Conservation (phyloP, 2,329 filamentous ascomycete species). For the Xylaria sp. region DNA sequence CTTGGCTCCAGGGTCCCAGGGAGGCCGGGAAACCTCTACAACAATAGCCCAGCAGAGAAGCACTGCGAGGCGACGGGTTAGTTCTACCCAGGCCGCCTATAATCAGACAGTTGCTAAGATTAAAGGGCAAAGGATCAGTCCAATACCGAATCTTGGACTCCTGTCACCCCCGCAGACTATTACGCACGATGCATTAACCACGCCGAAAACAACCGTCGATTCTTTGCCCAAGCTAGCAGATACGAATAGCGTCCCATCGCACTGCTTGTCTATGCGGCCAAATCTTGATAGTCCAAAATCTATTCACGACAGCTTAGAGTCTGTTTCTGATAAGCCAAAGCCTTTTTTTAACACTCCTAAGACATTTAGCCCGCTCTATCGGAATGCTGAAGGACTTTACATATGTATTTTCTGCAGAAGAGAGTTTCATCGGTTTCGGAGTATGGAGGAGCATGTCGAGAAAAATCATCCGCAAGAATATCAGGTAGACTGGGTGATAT, state of each 20-base stretch:
- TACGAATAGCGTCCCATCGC: background rate
- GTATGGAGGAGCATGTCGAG: background rate
- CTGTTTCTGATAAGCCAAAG: background rate
- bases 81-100: background rate
- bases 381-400: background rate
- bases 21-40: background rate
- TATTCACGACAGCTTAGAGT: background rate
- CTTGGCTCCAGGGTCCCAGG: background rate
- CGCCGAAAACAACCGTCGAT: background rate
- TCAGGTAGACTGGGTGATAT: background rate
- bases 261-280: background rate
- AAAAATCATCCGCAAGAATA: background rate
- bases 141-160: background rate
- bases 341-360: too few relatives aligned
- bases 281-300: background rate
- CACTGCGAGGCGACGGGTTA: background rate
- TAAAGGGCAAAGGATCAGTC: background rate
- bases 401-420: background rate
- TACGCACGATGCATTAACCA: too few relatives aligned
- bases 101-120: background rate
- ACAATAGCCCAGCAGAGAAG: background rate
- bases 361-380: too few relatives aligned
- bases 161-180: background rate
- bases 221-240: background rate
- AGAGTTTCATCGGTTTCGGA: background rate